Percentiles rank a stretch among this genome's conserved stretches.
These are phyloP conservation scores for Monilinia vaccinii-corymbosi DNA, from an alignment of 2,329 filamentous ascomycete genomes.

Conservation along the genomic window DNA sequence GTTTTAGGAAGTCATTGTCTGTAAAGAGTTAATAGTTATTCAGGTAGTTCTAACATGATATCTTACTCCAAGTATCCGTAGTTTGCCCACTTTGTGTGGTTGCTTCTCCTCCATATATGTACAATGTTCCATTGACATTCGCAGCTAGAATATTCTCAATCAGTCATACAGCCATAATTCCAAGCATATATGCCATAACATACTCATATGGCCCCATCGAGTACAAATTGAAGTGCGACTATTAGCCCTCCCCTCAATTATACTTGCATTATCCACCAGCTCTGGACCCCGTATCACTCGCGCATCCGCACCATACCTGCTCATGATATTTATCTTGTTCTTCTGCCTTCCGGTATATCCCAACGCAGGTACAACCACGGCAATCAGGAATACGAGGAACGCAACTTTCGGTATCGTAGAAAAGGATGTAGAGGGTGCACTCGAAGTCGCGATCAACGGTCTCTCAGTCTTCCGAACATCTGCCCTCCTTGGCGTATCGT, in stretches of 20 bases:
- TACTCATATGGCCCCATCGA: constrained; percentile 57
- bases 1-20: constrained; percentile 62
- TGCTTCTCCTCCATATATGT: constrained; percentile 65
- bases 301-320: constrained; percentile 35
- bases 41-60: background rate
- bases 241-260: constrained; percentile 34
- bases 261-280: constrained; percentile 26
- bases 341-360: constrained; percentile 33
- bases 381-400: constrained; percentile 41
- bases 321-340: constrained; percentile 29
- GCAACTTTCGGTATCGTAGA: constrained; percentile 37
- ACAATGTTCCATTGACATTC: constrained; percentile 64
- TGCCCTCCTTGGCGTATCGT: background rate
- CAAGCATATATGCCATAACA: constrained; percentile 15
- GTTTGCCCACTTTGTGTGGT: constrained; percentile 48
- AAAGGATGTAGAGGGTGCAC: constrained; percentile 35
- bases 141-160: constrained; percentile 35
- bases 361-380: constrained; percentile 41
- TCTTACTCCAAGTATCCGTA: constrained; percentile 59
- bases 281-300: constrained; percentile 33
- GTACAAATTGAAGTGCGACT: constrained; percentile 50
- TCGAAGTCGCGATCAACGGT: constrained; percentile 35
- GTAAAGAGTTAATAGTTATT: background rate
- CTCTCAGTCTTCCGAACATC: constrained; percentile 26
- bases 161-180: background rate